Conservation (phyloP, 805 yeast species). For the Saturnispora sanitii region DNA sequence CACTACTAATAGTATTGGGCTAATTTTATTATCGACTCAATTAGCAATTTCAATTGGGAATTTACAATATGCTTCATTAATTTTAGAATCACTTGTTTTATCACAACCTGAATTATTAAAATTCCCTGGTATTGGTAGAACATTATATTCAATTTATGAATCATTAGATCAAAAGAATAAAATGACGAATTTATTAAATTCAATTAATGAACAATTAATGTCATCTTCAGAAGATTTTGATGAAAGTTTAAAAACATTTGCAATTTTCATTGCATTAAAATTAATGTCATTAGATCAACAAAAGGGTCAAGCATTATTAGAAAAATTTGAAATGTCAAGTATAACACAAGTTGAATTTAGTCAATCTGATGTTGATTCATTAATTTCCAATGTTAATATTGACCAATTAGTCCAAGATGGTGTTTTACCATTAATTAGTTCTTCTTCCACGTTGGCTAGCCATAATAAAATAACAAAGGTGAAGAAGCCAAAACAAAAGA, state of each 20-base stretch:
- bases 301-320: constrained; percentile 25
- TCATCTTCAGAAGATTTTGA: constrained; percentile 6
- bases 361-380: constrained; percentile 17
- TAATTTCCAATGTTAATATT: constrained; percentile 26
- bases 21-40: constrained; percentile 29
- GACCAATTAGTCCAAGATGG: constrained; percentile 24
- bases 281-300: constrained; percentile 28
- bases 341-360: constrained; percentile 13
- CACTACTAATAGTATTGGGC: constrained; percentile 23
- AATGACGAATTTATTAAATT: constrained; percentile 25
- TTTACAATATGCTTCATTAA: constrained; percentile 25
- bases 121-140: constrained; percentile 41
- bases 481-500: constrained; percentile 14
- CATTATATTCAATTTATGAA: constrained; percentile 42
- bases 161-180: constrained; percentile 30
- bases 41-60: constrained; percentile 24
- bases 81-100: constrained; percentile 27
- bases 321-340: constrained; percentile 13
- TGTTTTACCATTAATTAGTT: constrained; percentile 18
- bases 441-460: constrained; percentile 13
- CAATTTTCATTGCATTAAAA: constrained; percentile 29
- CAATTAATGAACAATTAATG: constrained; percentile 19
- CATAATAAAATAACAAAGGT: constrained; percentile 13
- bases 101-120: constrained; percentile 10
- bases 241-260: constrained; percentile 11